phyloP scores from a whole-genome alignment of 2,329 filamentous ascomycete genomes.

The Colletotrichum incanum region DNA sequence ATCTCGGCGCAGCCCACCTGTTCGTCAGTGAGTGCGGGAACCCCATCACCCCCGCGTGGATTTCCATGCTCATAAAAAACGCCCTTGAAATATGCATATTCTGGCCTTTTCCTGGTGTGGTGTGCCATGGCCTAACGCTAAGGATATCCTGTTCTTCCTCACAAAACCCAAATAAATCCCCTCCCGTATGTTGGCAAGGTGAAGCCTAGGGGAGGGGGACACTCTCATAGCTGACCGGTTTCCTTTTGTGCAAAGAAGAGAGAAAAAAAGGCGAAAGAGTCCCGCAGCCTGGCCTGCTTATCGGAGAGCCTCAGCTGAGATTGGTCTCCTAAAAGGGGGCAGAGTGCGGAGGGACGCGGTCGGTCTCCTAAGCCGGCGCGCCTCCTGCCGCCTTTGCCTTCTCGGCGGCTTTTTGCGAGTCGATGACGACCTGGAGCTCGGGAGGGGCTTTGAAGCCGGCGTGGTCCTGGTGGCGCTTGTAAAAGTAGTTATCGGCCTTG shows the following conservation, averaged over 20 bases:
- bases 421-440: slow-evolving; percentile 70
- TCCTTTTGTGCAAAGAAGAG: slow-evolving; percentile 33
- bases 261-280: not conserved
- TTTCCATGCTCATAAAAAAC: slow-evolving; percentile 38
- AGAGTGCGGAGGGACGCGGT: slow-evolving; percentile 13
- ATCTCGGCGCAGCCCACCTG: slow-evolving; percentile 30
- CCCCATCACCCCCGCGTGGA: slow-evolving; percentile 14
- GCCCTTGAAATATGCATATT: slow-evolving; percentile 40
- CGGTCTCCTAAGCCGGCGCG: slow-evolving; percentile 28
- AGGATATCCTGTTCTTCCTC: slow-evolving; percentile 3
- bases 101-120: slow-evolving; percentile 32
- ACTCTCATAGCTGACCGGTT: slow-evolving; percentile 4
- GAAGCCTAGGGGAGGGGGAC: not conserved
- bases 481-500: slow-evolving; percentile 81
- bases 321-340: slow-evolving; percentile 26
- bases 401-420: slow-evolving; percentile 68
- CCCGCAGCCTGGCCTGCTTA: not conserved
- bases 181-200: slow-evolving; percentile 10
- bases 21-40: slow-evolving; percentile 3
- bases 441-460: slow-evolving; percentile 81
- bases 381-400: slow-evolving; percentile 46
- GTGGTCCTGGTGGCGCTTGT: slow-evolving; percentile 93
- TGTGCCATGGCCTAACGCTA: slow-evolving; percentile 16
- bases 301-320: not conserved
- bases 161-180: slow-evolving; percentile 25